Evolutionary conservation across 768 basidiomycete genomes (phyloP), one percentile per base, ranked within the genome.

Genomic region (Suillus bovinus): DNA sequence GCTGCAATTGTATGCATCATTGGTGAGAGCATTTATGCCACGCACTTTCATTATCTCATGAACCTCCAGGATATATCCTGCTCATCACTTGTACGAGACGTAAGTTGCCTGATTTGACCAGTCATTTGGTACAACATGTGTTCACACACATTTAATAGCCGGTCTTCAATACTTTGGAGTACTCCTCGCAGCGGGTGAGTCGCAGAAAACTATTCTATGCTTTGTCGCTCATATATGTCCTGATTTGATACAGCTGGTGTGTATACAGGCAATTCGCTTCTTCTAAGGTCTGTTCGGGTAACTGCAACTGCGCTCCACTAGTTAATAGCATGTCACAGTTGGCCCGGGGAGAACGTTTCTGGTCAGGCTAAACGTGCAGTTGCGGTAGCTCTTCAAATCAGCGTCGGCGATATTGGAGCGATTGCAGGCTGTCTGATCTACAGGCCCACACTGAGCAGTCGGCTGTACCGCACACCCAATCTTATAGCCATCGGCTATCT

Each of bases 311-410:
- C 4, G 24, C n/a, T 36, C 36, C 22, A 39, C 17, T 27, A 17
- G 13, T 33, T 54, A n/a, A n/a, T n/a, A 46, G 24, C 29, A 16
- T 24, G 42, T 44, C n/a, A 57, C 29, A 71, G 81, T 59, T 87
- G 87, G 84, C 84, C 86, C 1, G 79, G 82, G 20, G 86, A 88
- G 71, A 88, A 88, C 64, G 85, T 89, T n/a, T 85, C 85, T 14
- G 84, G 82, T 13, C 86, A 88, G 66, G 88, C 86, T 4, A 87
- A 88, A 69, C 81, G 87, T 14, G 86, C 87, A 0, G 79, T 86
- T 2, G 84, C 83, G 1, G 79, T 86, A 4, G 87, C 84, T 1
- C 81, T 85, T 79, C 87, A 88, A 68, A 87, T 89, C 54, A 83
- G 82, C 10, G 80, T 88, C 13, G 85, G 85, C 14, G 84, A 88